Evolutionary conservation across 495 filamentous ascomycete genomes (phyloP).

Genomic region (Hypomontagnella monticulosa): DNA sequence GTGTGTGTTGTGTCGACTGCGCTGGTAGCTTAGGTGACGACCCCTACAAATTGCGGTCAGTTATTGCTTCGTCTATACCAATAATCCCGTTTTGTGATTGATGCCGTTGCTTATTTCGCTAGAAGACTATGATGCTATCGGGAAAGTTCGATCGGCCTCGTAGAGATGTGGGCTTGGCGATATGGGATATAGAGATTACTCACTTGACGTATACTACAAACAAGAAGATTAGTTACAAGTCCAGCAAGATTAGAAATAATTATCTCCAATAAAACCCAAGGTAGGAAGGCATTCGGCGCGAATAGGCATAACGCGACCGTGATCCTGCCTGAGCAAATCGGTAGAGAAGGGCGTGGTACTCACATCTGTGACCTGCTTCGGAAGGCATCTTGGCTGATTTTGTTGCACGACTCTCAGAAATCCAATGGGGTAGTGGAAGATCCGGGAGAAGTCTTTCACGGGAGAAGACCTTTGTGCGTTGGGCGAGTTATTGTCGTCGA

Average conservation of each 20-base stretch:
- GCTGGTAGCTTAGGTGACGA: slow-evolving; percentile 93
- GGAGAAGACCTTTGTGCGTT: slow-evolving; percentile 43
- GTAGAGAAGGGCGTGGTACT: slow-evolving; percentile 48
- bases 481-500: slow-evolving; percentile 47
- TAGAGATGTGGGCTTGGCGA: slow-evolving; percentile 1
- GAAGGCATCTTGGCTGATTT: slow-evolving; percentile 76
- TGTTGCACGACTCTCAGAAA: slow-evolving; percentile 49
- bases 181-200: slow-evolving; percentile 58
- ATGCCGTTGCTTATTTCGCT: background rate
- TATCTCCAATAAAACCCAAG: slow-evolving; percentile 14
- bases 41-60: slow-evolving; percentile 66
- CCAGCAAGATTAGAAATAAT: background rate
- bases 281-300: slow-evolving; percentile 3
- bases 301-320: slow-evolving; percentile 25
- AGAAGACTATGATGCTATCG: slow-evolving; percentile 1
- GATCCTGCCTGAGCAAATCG: slow-evolving; percentile 8
- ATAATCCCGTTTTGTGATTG: background rate
- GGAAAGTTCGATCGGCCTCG: slow-evolving; percentile 3
- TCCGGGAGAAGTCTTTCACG: slow-evolving; percentile 36
- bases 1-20: slow-evolving; percentile 84
- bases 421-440: slow-evolving; percentile 40
- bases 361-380: slow-evolving; percentile 85
- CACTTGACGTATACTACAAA: slow-evolving; percentile 90
- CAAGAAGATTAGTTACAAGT: slow-evolving; percentile 45
- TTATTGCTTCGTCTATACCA: slow-evolving; percentile 7